Percentiles rank a stretch among this genome's conserved stretches.
phyloP scores from a whole-genome alignment of 2,329 filamentous ascomycete species.

The Talaromyces sp. region DNA sequence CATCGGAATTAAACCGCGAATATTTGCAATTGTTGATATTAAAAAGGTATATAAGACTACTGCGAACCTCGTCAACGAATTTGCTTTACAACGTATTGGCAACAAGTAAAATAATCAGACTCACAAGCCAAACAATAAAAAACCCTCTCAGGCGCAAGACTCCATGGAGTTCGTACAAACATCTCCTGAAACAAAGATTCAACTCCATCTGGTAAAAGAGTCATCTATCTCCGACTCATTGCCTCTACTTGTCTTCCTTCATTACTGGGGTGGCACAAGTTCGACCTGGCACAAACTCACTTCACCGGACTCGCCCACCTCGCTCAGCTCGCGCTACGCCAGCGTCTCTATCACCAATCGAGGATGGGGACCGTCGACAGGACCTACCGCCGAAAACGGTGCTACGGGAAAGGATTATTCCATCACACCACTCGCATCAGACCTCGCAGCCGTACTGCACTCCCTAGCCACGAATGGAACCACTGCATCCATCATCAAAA shows the following conservation, averaged over 20 bases:
- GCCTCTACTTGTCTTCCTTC: conserved; percentile 33
- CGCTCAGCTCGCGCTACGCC: conserved; percentile 21
- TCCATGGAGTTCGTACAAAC: conserved; percentile 11
- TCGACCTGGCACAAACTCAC: conserved; percentile 31
- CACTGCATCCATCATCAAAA: conserved; percentile 23
- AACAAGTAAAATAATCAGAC: neutral
- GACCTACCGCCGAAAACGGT: conserved; percentile 20
- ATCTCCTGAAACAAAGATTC: conserved; percentile 15
- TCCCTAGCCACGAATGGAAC: conserved; percentile 19
- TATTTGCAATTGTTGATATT: neutral
- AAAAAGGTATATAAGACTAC: neutral
- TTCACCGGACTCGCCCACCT: conserved; percentile 19
- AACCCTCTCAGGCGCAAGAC: neutral
- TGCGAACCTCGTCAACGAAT: too few relatives aligned
- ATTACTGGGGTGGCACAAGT: conserved; percentile 41
- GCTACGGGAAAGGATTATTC: conserved; percentile 26
- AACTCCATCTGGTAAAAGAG: conserved; percentile 18
- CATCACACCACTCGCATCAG: conserved; percentile 20
- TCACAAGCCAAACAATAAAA: neutral
- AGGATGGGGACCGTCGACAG: conserved; percentile 37
- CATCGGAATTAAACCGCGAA: neutral
- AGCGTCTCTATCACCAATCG: conserved; percentile 33
- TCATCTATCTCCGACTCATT: neutral
- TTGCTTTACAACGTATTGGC: neutral
- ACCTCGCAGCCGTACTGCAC: conserved; percentile 18